These are phyloP conservation scores for Babesia sp. DNA, from an alignment of 169 alveolate species.

Conservation along the genomic window DNA sequence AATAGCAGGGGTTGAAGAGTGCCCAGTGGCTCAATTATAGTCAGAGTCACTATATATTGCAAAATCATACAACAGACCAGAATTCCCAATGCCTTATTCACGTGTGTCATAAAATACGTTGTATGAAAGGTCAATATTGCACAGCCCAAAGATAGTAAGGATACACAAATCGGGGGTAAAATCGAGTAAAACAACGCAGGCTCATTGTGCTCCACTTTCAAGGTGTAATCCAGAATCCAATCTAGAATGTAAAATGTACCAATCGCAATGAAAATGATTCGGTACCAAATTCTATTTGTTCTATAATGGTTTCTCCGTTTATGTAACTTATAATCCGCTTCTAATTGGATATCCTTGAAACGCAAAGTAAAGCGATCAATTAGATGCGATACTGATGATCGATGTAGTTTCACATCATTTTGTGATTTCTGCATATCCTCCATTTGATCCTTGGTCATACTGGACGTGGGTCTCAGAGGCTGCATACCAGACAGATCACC, in stretches of 20 bases:
- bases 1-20: conserved; percentile 74
- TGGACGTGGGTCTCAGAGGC: conserved; percentile 15
- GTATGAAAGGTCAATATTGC: conserved; percentile 34
- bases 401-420: conserved; percentile 23
- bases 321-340: conserved; percentile 69
- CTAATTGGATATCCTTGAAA: conserved; percentile 77
- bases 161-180: conserved; percentile 19
- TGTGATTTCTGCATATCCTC: conserved; percentile 13
- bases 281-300: conserved; percentile 72
- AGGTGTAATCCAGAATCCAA: conserved; percentile 27
- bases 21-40: conserved; percentile 20
- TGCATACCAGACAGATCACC: conserved; percentile 16
- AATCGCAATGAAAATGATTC: conserved; percentile 60
- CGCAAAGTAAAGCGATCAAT: conserved; percentile 72
- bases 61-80: conserved; percentile 44
- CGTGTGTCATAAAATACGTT: conserved; percentile 16
- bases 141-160: conserved; percentile 10
- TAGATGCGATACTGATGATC: conserved; percentile 48
- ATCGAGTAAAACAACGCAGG: background rate
- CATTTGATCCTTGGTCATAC: conserved; percentile 36
- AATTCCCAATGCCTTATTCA: conserved; percentile 33
- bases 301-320: conserved; percentile 71
- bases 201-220: conserved; percentile 7
- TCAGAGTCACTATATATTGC: conserved; percentile 21
- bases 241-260: conserved; percentile 53